phyloP scores from a whole-genome alignment of 345 rosid genomes.

The Aquilaria sinensis region DNA sequence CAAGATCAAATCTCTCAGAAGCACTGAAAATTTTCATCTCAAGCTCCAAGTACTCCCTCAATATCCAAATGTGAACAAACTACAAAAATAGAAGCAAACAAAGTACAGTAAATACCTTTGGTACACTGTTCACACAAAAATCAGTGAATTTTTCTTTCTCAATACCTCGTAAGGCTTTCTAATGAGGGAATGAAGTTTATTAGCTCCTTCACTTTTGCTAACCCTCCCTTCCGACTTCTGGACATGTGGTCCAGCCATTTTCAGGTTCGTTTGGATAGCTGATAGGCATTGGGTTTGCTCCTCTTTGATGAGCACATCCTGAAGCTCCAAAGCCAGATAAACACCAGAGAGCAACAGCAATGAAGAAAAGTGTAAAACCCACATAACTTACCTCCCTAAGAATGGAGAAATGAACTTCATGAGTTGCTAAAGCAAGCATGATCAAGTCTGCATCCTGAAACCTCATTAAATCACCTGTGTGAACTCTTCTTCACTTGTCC shows the following conservation, averaged over 20 bases:
- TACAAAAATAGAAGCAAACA: not conserved
- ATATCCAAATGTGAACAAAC: constrained; percentile 27
- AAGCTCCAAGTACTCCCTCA: constrained; percentile 20
- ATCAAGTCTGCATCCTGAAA: constrained; percentile 27
- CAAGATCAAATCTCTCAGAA: constrained; percentile 14
- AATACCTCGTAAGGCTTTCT: constrained; percentile 20
- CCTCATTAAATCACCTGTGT: not conserved
- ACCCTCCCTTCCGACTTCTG: not conserved
- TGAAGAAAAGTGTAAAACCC: not conserved
- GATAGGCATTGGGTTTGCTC: constrained; percentile 2
- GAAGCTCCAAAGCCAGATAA: not conserved
- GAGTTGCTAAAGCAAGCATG: constrained; percentile 23
- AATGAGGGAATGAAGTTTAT: not conserved
- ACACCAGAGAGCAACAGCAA: not conserved
- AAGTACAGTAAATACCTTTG: not conserved
- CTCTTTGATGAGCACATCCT: constrained; percentile 15
- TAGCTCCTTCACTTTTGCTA: not conserved
- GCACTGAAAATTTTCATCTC: constrained; percentile 11
- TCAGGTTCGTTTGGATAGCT: not conserved
- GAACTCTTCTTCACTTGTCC: not conserved
- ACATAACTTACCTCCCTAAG: constrained; percentile 19
- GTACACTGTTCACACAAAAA: not conserved
- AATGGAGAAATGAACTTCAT: constrained; percentile 26
- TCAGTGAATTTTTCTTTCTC: not conserved
- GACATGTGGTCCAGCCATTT: not conserved